Percentiles rank a stretch among this genome's conserved stretches.
Evolutionary conservation across 148 eudicot genomes (phyloP).

Genomic region (Cornus kousa): DNA sequence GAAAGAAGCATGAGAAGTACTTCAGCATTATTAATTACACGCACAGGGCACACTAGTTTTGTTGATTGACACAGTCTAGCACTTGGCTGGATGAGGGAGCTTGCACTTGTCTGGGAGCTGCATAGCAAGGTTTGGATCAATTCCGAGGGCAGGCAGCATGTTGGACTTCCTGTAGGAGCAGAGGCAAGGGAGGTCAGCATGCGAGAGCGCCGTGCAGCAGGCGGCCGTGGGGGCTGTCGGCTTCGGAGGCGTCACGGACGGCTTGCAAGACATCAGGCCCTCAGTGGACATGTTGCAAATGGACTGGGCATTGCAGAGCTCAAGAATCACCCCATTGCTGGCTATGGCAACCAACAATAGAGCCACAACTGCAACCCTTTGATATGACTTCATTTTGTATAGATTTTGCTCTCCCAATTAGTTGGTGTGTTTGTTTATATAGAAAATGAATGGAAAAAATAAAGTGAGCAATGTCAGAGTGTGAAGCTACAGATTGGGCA

Average conservation of each 20-base stretch:
- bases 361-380: slow-evolving; percentile 13
- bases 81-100: slow-evolving; percentile 18
- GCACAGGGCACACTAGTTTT: too few relatives aligned
- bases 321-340: neutral
- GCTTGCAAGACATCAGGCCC: slow-evolving; percentile 38
- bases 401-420: neutral
- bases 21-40: too few relatives aligned
- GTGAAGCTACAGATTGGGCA: too few relatives aligned
- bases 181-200: slow-evolving; percentile 45
- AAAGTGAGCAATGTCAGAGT: too few relatives aligned
- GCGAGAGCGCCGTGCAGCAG: slow-evolving; percentile 43
- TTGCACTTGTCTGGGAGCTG: slow-evolving; percentile 52
- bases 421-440: too few relatives aligned
- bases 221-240: slow-evolving; percentile 33
- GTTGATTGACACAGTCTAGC: slow-evolving; percentile 5
- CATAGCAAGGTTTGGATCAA: slow-evolving; percentile 49
- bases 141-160: slow-evolving; percentile 36
- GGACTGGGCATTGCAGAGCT: slow-evolving; percentile 22
- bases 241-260: slow-evolving; percentile 29
- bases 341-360: slow-evolving; percentile 24
- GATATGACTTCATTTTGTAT: slow-evolving; percentile 9
- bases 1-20: too few relatives aligned
- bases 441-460: too few relatives aligned
- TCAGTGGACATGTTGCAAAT: slow-evolving; percentile 40
- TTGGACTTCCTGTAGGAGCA: slow-evolving; percentile 47